These are phyloP conservation scores for Geosmithia flava DNA, from an alignment of 2,329 filamentous ascomycete genomes.

Conservation along the genomic window DNA sequence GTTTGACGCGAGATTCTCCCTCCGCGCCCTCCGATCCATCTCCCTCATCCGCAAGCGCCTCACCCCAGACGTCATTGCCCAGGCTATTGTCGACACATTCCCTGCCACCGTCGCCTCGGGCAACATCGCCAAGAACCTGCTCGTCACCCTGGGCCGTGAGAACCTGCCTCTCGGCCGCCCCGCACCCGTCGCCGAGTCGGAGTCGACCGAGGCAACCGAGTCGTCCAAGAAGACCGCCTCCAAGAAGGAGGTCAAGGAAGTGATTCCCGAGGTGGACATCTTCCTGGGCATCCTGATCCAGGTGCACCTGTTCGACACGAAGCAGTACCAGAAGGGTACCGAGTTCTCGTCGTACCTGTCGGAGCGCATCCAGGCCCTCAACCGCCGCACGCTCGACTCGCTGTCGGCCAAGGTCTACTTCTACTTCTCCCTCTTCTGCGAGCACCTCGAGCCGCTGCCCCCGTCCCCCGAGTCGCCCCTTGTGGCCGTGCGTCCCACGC, in stretches of 20 bases:
- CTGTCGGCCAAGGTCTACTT: constrained; percentile 95
- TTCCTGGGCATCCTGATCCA: constrained; percentile 80
- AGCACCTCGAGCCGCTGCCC: constrained; percentile 76
- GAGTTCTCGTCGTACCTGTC: constrained; percentile 76
- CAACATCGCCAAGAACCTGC: constrained; percentile 54
- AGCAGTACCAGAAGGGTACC: constrained; percentile 67
- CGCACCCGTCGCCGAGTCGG: constrained; percentile 43
- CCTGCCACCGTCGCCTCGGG: constrained; percentile 47
- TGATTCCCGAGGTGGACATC: constrained; percentile 76
- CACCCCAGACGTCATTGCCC: constrained; percentile 66
- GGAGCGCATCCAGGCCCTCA: constrained; percentile 75
- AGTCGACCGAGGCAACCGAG: constrained; percentile 58
- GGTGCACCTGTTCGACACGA: constrained; percentile 79
- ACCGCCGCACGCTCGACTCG: constrained; percentile 87
- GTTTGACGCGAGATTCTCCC: constrained; percentile 91
- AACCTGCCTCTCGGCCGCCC: constrained; percentile 49
- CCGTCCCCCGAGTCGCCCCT: constrained; percentile 82
- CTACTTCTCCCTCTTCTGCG: constrained; percentile 92
- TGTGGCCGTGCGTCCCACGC: constrained; percentile 71
- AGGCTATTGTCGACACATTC: constrained; percentile 74
- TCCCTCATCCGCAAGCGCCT: constrained; percentile 90
- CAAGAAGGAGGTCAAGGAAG: constrained; percentile 62
- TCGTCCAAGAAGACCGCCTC: constrained; percentile 42
- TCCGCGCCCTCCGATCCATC: constrained; percentile 88
- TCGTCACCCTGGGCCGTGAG: constrained; percentile 57